phyloP scores from a whole-genome alignment of 495 filamentous ascomycete genomes.

The Penicillium coprophilum region DNA sequence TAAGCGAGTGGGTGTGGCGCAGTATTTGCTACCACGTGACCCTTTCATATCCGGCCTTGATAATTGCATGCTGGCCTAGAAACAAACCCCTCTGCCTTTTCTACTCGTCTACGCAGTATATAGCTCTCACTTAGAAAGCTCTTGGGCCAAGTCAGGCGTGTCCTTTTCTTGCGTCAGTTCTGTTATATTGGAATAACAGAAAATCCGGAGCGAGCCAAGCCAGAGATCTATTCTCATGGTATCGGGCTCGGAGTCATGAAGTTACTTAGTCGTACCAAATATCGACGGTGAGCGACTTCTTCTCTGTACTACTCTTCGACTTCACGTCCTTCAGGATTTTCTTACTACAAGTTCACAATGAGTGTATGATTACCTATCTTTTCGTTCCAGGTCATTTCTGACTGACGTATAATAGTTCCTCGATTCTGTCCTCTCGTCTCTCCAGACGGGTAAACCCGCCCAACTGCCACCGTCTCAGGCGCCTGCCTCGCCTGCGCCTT shows the following conservation, averaged over 20 bases:
- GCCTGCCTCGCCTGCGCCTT: slow-evolving; percentile 29
- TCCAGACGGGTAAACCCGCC: slow-evolving; percentile 47
- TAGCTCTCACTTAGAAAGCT: background rate
- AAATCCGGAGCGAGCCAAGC: background rate
- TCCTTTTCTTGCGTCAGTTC: background rate
- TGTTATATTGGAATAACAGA: background rate
- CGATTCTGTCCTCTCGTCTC: slow-evolving; percentile 57
- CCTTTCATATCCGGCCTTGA: background rate
- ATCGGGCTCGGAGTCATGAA: slow-evolving; percentile 49
- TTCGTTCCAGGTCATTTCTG: slow-evolving; percentile 4
- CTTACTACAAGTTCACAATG: slow-evolving; percentile 33
- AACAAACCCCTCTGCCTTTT: background rate
- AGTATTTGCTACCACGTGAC: slow-evolving; percentile 34
- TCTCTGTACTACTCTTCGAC: slow-evolving; percentile 14
- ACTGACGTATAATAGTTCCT: slow-evolving; percentile 49
- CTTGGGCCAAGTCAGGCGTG: slow-evolving; percentile 2
- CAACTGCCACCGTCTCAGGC: slow-evolving; percentile 31
- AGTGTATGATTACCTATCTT: slow-evolving; percentile 41
- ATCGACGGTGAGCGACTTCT: slow-evolving; percentile 43
- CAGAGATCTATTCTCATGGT: slow-evolving; percentile 26
- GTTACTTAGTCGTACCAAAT: slow-evolving; percentile 44
- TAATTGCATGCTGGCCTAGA: slow-evolving; percentile 8
- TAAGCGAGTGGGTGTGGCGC: slow-evolving; percentile 43
- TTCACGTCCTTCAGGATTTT: background rate
- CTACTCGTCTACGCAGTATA: background rate